Evolutionary conservation across 2,329 filamentous ascomycete genomes (phyloP), one percentile per base, ranked within the genome.

Genomic region (Xylariaceae sp.): DNA sequence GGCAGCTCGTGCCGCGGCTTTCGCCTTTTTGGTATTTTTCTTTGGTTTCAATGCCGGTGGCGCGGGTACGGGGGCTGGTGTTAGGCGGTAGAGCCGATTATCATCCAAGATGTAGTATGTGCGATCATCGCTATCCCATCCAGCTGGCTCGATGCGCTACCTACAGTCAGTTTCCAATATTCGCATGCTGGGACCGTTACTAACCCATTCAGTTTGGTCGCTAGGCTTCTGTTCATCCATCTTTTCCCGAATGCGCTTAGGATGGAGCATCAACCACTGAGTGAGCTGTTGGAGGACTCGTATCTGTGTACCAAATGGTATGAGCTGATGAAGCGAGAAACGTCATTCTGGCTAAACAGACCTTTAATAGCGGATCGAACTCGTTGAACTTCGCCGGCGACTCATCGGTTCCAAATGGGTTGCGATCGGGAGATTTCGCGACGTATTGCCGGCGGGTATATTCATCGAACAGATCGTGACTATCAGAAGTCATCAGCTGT

Each of bases 91-190:
- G 29, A 98, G 70, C 46, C 92, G 78, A 54, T 96, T 94, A 59
- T 98, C 92, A 53, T 97, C 90, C 3, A 98, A 74, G 3, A 97
- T 82, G 56, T 84, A 94, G 59, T 97, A 94, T 24, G 81, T 81
- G 26, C 88, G 82, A 48, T 94, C 89, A 32, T 95, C 73, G 15
- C 79, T 74, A 60, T 98, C 92, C 80, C 88, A 97, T 8, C 92
- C 92, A 46, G 84, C 81, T 0, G 85, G 83, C 55, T 90, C 85
- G 50, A 92, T 88, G 43, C 81, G 71, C 80, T 83, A 37, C 4
- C 13, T 11, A 14, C 23, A 17, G 47, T 64, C 48, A 65, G 57
- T 42, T 31, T 18, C 64, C 62, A 39, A 64, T 13, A 12, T n/a
- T 4, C 15, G 11, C 17, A n/a, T 4, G 59, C 11, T 14, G 26